Evolutionary conservation across 2,329 filamentous ascomycete species (phyloP).

Genomic region (Alternaria ventricosa): DNA sequence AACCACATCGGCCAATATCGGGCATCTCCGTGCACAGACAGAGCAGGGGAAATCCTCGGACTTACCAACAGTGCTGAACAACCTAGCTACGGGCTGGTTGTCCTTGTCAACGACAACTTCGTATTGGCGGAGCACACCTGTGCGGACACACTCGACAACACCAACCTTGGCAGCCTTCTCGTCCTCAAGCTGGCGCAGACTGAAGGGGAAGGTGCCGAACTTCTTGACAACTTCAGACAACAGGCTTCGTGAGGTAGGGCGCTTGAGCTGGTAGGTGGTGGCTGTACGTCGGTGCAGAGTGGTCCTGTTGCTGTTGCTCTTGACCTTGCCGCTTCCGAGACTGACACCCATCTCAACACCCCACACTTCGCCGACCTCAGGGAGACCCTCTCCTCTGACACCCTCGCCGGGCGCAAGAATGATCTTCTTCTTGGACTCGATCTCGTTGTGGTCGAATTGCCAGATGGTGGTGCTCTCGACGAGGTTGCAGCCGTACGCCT

Average conservation of each 20-base stretch:
- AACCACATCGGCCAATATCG: background rate
- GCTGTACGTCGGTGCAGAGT: constrained; percentile 93
- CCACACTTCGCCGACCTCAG: constrained; percentile 94
- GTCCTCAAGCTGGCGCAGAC: constrained; percentile 93
- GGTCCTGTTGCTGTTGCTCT: constrained; percentile 81
- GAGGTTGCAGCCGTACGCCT: constrained; percentile 87
- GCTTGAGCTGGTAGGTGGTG: constrained; percentile 91
- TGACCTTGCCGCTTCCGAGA: constrained; percentile 91
- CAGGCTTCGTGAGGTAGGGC: constrained; percentile 88
- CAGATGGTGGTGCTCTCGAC: constrained; percentile 99
- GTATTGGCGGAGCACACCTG: constrained; percentile 92
- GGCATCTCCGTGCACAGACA: background rate
- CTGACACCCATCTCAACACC: constrained; percentile 95
- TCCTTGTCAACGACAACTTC: constrained; percentile 96
- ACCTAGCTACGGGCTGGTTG: constrained; percentile 78
- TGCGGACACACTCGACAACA: constrained; percentile 93
- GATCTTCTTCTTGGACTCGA: constrained; percentile 98
- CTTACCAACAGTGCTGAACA: constrained; percentile 93
- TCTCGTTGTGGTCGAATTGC: constrained; percentile 96
- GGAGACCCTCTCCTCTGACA: constrained; percentile 86
- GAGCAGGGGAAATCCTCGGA: constrained; percentile 62
- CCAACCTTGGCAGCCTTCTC: constrained; percentile 96
- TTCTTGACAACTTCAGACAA: constrained; percentile 96
- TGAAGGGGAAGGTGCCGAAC: constrained; percentile 98
- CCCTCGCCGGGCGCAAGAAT: constrained; percentile 86